These are phyloP conservation scores for Phytopythium aichiense DNA, from an alignment of 352 stramenopile genomes.

Conservation along the genomic window DNA sequence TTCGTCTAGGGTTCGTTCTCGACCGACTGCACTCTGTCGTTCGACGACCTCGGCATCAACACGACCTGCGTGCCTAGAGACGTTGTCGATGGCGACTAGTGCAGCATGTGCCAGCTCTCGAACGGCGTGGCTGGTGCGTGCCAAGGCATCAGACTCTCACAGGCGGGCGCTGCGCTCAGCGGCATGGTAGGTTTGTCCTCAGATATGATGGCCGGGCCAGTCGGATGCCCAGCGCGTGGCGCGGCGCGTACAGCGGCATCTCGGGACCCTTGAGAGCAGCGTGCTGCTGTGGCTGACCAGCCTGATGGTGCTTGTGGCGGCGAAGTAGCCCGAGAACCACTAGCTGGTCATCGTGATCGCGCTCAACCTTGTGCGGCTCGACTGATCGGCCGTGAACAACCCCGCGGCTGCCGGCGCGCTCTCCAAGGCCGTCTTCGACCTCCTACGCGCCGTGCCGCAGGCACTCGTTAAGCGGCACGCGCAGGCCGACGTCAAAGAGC, in stretches of 20 bases:
- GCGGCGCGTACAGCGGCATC: constrained; percentile 37
- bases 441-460: constrained; percentile 55
- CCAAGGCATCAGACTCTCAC: constrained; percentile 85
- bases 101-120: constrained; percentile 47
- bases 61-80: constrained; percentile 65
- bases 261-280: constrained; percentile 44
- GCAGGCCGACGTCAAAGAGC: not conserved
- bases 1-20: constrained; percentile 94
- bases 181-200: constrained; percentile 80
- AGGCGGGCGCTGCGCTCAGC: constrained; percentile 74
- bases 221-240: constrained; percentile 22
- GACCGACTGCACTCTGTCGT: constrained; percentile 55
- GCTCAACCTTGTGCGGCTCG: constrained; percentile 87
- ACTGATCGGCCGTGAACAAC: constrained; percentile 51
- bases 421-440: constrained; percentile 81
- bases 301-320: constrained; percentile 64
- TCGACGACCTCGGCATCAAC: constrained; percentile 44
- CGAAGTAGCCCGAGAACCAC: constrained; percentile 69
- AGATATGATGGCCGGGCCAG: constrained; percentile 18
- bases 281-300: constrained; percentile 85
- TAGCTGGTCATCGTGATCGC: constrained; percentile 88
- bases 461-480: constrained; percentile 18
- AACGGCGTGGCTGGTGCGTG: constrained; percentile 63
- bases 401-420: constrained; percentile 78
- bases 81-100: constrained; percentile 39